Evolutionary conservation across 1,284 basidiomycete species (phyloP).

Genomic region (Kalmanozyma brasiliensis): DNA sequence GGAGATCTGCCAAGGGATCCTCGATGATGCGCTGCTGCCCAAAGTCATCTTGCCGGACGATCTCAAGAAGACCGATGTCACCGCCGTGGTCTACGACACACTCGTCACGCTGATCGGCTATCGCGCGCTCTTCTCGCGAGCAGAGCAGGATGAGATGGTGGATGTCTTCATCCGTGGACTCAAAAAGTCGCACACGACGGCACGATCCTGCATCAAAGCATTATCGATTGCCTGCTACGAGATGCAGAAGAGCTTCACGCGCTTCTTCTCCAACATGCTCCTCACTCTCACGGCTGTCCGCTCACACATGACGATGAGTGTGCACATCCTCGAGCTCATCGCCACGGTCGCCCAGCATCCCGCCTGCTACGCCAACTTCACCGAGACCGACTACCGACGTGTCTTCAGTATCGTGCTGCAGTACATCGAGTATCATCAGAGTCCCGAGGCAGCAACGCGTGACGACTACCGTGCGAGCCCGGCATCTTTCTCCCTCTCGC

Average conservation of each 20-base stretch:
- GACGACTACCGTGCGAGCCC: conserved; percentile 63
- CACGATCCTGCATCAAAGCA: conserved; percentile 91
- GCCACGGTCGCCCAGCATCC: conserved; percentile 84
- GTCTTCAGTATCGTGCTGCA: conserved; percentile 94
- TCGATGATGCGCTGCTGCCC: conserved; percentile 73
- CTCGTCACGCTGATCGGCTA: conserved; percentile 91
- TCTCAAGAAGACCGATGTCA: conserved; percentile 76
- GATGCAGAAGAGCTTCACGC: conserved; percentile 83
- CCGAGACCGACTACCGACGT: conserved; percentile 89
- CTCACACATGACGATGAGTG: conserved; percentile 90
- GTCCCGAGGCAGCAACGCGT: conserved; percentile 52
- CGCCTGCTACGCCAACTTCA: conserved; percentile 88
- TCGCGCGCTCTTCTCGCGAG: conserved; percentile 78
- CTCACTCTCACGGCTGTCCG: conserved; percentile 93
- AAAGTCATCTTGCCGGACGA: conserved; percentile 74
- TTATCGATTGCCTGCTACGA: conserved; percentile 90
- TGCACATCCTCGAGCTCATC: conserved; percentile 94
- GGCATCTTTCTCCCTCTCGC: conserved; percentile 83
- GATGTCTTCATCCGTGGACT: conserved; percentile 86
- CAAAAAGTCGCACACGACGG: conserved; percentile 78
- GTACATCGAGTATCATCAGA: conserved; percentile 81
- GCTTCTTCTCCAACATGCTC: conserved; percentile 79
- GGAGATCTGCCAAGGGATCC: conserved; percentile 77
- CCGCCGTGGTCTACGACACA: conserved; percentile 87
- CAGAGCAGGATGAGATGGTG: conserved; percentile 77